Evolutionary conservation across 768 basidiomycete genomes (phyloP), one percentile per base, ranked within the genome.

Genomic region (Termitomyces sp.): DNA sequence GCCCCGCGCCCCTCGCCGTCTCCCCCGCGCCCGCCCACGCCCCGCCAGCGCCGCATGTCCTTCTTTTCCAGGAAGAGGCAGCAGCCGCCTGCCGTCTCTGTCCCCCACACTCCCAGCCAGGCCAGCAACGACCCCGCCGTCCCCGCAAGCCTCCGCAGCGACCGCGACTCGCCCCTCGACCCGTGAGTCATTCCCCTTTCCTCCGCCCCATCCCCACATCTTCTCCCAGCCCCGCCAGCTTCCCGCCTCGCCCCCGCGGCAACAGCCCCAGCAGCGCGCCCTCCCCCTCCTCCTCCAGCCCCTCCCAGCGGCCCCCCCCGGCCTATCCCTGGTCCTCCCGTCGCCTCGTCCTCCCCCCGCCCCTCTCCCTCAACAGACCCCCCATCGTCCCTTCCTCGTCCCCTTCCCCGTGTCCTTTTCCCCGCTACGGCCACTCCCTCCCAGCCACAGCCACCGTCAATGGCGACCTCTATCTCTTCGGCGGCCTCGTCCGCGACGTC

Each of bases 401-500:
- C 1, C 84, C 86, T 2, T 93, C 92, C 0, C 87, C 91, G 0
- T 86, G 87, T 1, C 96, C 96, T 0, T 98, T 98, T 71, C 96
- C 97, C 26, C 86, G 96, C 42, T 99, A 98, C 67, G 97, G 96
- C 26, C 92, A 97, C 67, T 87, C 95, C 12, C 82, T 98, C 5
- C 94, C 94, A 9, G 81, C 89, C 5, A 81, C 79, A 8, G 82
- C 91, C 1, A 87, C 86, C 23, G 67, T 81, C n/a, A 79, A 77
- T 6, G 97, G 97, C 8, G 94, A 98, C 63, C 85, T 99, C 60
- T 95, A 93, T 72, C 80, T 99, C 60, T 99, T 99, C 62, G 97
- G 97, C 59, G 97, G 97, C 60, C 88, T 99, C 58, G 94, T 98
- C 15, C 83, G 89, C 40, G 96, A 98, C 67, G 73, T 82, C 9